Conservation (phyloP, 257 asterid species). For the Pogostemon cablin region DNA sequence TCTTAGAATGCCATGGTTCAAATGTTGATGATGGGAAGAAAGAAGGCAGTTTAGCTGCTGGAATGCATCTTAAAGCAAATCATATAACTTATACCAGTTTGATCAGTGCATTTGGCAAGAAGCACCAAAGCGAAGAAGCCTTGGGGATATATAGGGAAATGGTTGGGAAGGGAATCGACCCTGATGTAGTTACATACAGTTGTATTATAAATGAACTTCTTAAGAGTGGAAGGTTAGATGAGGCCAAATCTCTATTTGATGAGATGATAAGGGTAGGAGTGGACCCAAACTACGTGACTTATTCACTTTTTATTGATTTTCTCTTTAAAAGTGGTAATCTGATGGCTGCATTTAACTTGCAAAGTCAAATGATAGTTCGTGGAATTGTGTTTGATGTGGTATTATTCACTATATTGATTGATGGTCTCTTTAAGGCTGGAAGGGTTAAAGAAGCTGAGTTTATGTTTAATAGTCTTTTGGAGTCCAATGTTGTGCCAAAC, state of each 20-base stretch:
- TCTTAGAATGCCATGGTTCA: constrained; percentile 36
- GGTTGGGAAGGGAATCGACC: constrained; percentile 58
- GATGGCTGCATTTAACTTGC: constrained; percentile 66
- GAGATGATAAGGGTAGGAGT: constrained; percentile 63
- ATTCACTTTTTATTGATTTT: constrained; percentile 61
- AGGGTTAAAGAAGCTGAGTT: constrained; percentile 62
- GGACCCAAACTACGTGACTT: constrained; percentile 80
- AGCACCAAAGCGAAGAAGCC: constrained; percentile 53
- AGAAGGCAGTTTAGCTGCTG: constrained; percentile 31
- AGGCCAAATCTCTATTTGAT: constrained; percentile 56
- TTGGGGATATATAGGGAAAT: constrained; percentile 57
- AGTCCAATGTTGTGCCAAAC: constrained; percentile 56
- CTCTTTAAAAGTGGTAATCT: constrained; percentile 51
- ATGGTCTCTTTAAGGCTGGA: constrained; percentile 82
- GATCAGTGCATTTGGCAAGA: constrained; percentile 51
- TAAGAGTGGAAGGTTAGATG: constrained; percentile 57
- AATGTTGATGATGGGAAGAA: constrained; percentile 31
- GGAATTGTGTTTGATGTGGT: constrained; percentile 80
- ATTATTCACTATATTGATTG: constrained; percentile 62
- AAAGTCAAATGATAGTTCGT: constrained; percentile 79
- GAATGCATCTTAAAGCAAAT: constrained; percentile 44
- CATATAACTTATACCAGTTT: constrained; percentile 56
- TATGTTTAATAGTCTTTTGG: constrained; percentile 51
- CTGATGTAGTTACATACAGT: constrained; percentile 73
- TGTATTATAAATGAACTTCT: constrained; percentile 62